Evolutionary conservation across 257 asterid species (phyloP), one percentile per base, ranked within the genome.

Genomic region (Solanum clarkiae): DNA sequence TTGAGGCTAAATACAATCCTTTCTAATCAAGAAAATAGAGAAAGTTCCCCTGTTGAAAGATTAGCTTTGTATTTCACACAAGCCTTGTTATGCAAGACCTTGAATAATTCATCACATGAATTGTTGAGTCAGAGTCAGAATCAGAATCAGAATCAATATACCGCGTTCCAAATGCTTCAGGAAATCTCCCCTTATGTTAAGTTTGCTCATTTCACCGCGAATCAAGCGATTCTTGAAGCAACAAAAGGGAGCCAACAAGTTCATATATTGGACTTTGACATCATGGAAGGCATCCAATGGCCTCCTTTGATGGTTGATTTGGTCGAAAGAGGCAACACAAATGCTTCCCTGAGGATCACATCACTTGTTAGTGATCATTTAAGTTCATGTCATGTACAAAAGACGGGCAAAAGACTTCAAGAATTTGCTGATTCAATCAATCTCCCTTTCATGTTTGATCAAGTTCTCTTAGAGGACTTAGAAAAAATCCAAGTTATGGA

Each of bases 281-380:
- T 90, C 80, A 69, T 87, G 88, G 91, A 90, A 65, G 92, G 92
- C 10, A 88, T 87, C 40, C 92, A 90, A 55, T 90, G 92, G 92
- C 91, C 91, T 59, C 85, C 91, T 26, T 80, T 90, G 82, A 90
- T 90, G 91, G 87, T 63, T 54, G 92, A 90, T 45, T 84, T 88
- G 8, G 86, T 87, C 5, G 60, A 24, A 24, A 87, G 88, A 80
- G 84, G 66, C 26, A 83, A 80, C 7, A 36, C 74, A 11, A 86
- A 74, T n/a, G 54, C 88, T 8, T 88, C 89, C 15, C 87, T 90
- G 8, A 90, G 92, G 63, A 88, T 90, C 74, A 88, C 92, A 20
- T 90, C 90, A 4, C 47, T 88, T 24, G 63, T 87, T 55, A 20
- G 26, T 11, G 88, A 88, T 65, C 24, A 71, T 18, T 65, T 26